phyloP scores from a whole-genome alignment of 2,329 filamentous ascomycete genomes.

The Sporothrix dimorphospora region DNA sequence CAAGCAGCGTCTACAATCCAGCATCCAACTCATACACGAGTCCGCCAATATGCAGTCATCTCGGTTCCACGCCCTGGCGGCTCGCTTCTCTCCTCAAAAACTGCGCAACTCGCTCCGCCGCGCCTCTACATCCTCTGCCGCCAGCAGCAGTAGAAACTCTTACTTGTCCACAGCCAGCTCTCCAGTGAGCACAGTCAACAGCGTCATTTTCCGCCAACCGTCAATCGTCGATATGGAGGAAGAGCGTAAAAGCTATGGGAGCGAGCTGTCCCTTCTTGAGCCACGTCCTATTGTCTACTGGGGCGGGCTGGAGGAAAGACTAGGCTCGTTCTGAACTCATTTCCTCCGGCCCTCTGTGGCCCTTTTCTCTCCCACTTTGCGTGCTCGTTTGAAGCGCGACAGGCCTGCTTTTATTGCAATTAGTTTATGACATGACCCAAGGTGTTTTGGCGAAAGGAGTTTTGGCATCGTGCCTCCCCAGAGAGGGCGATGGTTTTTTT shows the following conservation, averaged over 20 bases:
- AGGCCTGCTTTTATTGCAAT: background rate
- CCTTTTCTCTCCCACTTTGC: background rate
- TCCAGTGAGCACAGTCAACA: slow-evolving; percentile 58
- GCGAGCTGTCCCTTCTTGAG: slow-evolving; percentile 61
- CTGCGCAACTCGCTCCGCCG: slow-evolving; percentile 59
- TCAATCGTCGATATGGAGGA: slow-evolving; percentile 61
- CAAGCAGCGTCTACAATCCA: background rate
- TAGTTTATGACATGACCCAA: background rate
- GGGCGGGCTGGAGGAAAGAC: slow-evolving; percentile 65
- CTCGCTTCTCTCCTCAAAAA: slow-evolving; percentile 54
- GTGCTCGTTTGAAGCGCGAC: background rate
- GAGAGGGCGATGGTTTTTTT: background rate
- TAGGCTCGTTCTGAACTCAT: slow-evolving; percentile 43
- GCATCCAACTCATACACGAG: background rate
- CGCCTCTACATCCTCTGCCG: slow-evolving; percentile 44
- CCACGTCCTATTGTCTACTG: slow-evolving; percentile 66
- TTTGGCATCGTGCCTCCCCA: background rate
- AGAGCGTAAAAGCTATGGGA: slow-evolving; percentile 57
- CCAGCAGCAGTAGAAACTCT: slow-evolving; percentile 48
- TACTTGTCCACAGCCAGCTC: slow-evolving; percentile 51
- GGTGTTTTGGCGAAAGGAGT: background rate
- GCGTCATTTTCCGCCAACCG: slow-evolving; percentile 60
- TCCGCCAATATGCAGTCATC: slow-evolving; percentile 50
- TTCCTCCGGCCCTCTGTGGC: background rate
- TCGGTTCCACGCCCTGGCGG: slow-evolving; percentile 54